Evolutionary conservation across 495 filamentous ascomycete genomes (phyloP), one percentile per base, ranked within the genome.

Genomic region (Neurospora sp.): DNA sequence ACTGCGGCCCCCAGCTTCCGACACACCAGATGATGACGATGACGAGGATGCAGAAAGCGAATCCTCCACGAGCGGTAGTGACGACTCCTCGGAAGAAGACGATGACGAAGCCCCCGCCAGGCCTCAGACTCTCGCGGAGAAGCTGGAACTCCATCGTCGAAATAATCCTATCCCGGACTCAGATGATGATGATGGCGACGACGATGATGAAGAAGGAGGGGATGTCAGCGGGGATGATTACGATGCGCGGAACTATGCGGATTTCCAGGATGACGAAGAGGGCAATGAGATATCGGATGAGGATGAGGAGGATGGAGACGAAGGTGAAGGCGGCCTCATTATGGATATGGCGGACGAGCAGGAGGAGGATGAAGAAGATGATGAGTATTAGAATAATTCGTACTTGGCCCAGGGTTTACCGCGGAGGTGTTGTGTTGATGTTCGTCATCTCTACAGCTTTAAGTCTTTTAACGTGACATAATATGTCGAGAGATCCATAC

Each of bases 181-280:
- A 9, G 70, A 72, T 6, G 69, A 69, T 38, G 74, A 74, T 16
- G 44, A 68, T 1, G 72, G 42, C 22, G 71, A 71, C 2, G 40
- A 65, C 5, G 72, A 76, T 3, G 74, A 74, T 27, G 71, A 37
- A 0, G 35, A 37, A 37, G 35, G 35, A 37, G 35, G 35, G 35
- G 35, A 37, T 10, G 71, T 68, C 70, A 40, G 38, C 12, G 73
- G 53, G 3, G 75, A 75, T 16, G 76, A 75, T 68, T 75, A 75
- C 27, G 73, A 73, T 69, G 75, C 71, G n/a, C 40, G 71, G 10
- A 44, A 72, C 16, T 77, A 77, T 39, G 74, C 70, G 1, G 74
- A 75, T 22, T 77, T 74, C 5, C 72, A 77, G 27, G 74, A 75
- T 59, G 76, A 77, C 35, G 74, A 77, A 3, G 74, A 74, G 42